Evolutionary conservation across 495 filamentous ascomycete species (phyloP), one percentile per base, ranked within the genome.

Genomic region (Hyaloscypha hepaticicola): DNA sequence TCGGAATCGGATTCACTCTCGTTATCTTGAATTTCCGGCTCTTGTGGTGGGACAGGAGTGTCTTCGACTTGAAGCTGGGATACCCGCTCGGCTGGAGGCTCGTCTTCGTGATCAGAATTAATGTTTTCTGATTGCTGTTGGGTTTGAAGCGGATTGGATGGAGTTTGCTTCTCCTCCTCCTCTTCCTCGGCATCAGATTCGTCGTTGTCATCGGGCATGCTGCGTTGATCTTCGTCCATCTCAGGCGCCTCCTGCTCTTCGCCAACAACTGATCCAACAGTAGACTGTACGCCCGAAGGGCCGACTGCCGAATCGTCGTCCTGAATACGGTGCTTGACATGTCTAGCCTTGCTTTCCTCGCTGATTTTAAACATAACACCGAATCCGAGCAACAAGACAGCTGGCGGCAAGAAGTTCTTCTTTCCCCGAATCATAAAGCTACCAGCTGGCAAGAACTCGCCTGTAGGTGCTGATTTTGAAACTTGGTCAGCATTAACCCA

Each of bases 401-500:
- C 88, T 2, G 95, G 95, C 2, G 93, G 93, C 51, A 99, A 77
- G 69, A 88, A 93, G 67, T 96, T 96, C 76, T 96, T 96, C 73
- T 89, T 88, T 9, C 94, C 94, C 56, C 83, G 82, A 38, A 96
- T 79, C 72, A 87, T 82, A 70, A 99, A 99, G 24, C 80, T 82
- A 14, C 95, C 95, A 6, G 82, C 78, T 5, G 84, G 81, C 14
- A 98, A 73, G 62, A 90, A 92, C 61, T 93, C 96, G n/a, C 93
- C 94, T 1, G 82, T 82, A 0, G 84, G 79, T 0, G 87, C 86
- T 48, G 83, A 89, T 77, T 97, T 97, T 2, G 90, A 89, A 0
- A 98, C 91, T 71, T 98, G 93, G 61, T 91, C 86, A 14, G 89
- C 87, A 55, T 87, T 82, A 0, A 92, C 93, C 95, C 95, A 99